Base-by-base conservation (phyloP, 1,139 yeast genomes). In the Pichia norvegensis region DNA sequence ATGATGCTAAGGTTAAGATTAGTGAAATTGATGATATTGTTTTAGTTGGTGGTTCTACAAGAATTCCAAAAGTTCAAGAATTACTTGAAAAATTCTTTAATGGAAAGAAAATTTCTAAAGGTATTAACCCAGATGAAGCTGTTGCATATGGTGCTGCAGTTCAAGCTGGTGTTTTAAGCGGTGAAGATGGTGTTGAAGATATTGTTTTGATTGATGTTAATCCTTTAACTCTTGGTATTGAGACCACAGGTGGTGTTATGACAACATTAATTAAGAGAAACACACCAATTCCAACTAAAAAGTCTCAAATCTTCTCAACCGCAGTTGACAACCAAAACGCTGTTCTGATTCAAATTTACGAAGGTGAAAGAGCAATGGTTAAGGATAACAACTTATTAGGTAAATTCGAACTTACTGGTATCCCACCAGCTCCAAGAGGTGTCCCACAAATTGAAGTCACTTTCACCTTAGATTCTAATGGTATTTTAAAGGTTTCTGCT, bases 381-480 rank as follows among this genome's bases (percentile, higher is more conserved):
- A 86, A 86, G 74, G 97, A 90, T 72, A 90, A 90, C 79, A 90
- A 90, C 74, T 73, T 84, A 65, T 79, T 90, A 61, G 97, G 97
- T 70, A 90, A 90, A 74, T 90, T 90, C 67, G 97, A 90, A 70
- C 79, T 90, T 62, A 76, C 88, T 52, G 95, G 95, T 67, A 90
- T 90, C 58, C 97, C 97, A 64, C 95, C 97, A 56, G 95, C 97
- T 48, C 97, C 96, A 72, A 86, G 96, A 74, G 97, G 97, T 73
- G 87, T 83, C 55, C 96, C 97, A 62, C 96, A 88, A 74, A 86
- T 88, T 62, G 97, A 88, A 74, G 95, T 90, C 58, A 87, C 95
- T 52, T 88, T 88, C 64, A 95, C 87, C 61, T 74, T 88, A 61
- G 97, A 88, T 67, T 95, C 96, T 55, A 87, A 87, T 66, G 97